A percentile compares a stretch with the other conserved stretches of the same genome.
Evolutionary conservation across 345 rosid species (phyloP).

Genomic region (Arabidopsis arenosa): DNA sequence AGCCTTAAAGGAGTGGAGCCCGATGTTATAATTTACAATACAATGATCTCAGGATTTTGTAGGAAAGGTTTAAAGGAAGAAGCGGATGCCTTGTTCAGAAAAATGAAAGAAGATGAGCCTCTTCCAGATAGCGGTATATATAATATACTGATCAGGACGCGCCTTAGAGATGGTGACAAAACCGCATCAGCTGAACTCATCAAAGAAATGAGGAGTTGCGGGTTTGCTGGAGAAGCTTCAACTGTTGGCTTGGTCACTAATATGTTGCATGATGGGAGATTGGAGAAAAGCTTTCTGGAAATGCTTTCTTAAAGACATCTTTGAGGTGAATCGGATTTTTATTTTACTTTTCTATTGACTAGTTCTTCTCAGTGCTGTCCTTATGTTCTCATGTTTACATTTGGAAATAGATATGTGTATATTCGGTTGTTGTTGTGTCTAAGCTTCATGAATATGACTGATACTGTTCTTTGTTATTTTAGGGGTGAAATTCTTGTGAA

Average conservation of each 20-base stretch:
- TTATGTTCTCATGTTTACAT: no score
- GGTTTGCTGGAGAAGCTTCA: constrained; percentile 9
- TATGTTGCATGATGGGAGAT: background rate
- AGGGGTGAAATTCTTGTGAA: no score
- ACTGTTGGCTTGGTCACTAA: background rate
- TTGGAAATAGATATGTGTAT: no score
- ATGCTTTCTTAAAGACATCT: no score
- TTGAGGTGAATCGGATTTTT: no score
- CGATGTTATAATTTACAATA: background rate
- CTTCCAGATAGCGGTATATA: background rate
- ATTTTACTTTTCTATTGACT: no score
- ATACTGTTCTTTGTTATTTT: no score
- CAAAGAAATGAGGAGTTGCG: background rate
- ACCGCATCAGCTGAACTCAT: background rate
- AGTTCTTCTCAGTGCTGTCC: no score
- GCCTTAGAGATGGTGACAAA: constrained; percentile 7
- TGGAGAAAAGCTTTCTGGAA: constrained; percentile 1
- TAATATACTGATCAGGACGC: background rate
- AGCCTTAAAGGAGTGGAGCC: background rate
- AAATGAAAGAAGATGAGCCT: background rate
- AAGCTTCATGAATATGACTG: no score
- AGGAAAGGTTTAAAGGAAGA: background rate
- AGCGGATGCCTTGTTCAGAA: background rate
- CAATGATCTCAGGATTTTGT: background rate
- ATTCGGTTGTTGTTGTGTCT: no score